phyloP scores from a whole-genome alignment of 139 green algal species.

The Desmodesmus armatus region DNA sequence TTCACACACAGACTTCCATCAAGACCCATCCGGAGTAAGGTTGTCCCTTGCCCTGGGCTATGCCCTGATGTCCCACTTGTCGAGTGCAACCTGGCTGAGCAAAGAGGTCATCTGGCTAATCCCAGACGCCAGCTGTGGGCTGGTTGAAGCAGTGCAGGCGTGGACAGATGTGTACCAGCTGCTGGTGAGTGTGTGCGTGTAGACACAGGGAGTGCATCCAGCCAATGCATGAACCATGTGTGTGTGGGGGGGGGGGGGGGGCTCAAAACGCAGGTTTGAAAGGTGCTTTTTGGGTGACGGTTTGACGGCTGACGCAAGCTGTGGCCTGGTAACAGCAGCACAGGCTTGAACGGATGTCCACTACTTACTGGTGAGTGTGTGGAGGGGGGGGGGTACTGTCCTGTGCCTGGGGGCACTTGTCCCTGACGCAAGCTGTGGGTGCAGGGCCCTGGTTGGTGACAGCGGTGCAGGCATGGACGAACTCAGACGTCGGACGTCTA shows the following conservation, averaged over 20 bases:
- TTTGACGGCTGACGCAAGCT: constrained; percentile 66
- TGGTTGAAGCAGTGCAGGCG: constrained; percentile 46
- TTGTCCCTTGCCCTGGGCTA: constrained; percentile 48
- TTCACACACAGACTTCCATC: constrained; percentile 34
- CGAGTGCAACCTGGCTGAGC: constrained; percentile 65
- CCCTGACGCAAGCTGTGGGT: no score
- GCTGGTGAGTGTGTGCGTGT: neutral
- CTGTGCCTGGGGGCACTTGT: no score
- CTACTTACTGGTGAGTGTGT: constrained; percentile 30
- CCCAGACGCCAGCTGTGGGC: constrained; percentile 63
- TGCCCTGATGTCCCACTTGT: constrained; percentile 58
- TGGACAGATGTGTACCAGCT: constrained; percentile 67
- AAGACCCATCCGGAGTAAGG: constrained; percentile 25
- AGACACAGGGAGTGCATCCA: no score
- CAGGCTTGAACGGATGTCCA: constrained; percentile 65
- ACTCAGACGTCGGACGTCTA: no score
- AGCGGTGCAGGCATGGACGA: no score
- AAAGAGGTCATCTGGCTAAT: constrained; percentile 83
- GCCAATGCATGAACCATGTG: no score
- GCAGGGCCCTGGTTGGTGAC: no score
- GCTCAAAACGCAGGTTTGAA: no score
- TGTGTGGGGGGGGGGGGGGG: no score
- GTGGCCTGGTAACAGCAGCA: constrained; percentile 52
- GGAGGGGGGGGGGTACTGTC: no score
- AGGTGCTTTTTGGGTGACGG: no score